Evolutionary conservation across 257 asterid genomes (phyloP).

Genomic region (Henckelia pumila): DNA sequence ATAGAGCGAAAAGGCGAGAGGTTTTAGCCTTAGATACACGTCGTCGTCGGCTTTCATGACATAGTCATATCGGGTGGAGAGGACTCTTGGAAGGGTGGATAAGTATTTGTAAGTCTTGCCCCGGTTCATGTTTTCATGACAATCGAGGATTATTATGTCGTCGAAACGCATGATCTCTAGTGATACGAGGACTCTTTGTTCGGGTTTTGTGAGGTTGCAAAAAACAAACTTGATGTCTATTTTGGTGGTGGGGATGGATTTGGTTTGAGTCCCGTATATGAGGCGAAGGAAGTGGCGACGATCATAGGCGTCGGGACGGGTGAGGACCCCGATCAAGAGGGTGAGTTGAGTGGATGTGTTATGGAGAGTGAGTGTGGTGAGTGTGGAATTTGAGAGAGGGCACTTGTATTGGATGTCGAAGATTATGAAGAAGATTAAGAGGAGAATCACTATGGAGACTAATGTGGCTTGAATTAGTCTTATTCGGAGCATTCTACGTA

Average conservation of each 20-base stretch:
- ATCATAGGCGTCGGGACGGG: slow-evolving; percentile 52
- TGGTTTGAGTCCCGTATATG: slow-evolving; percentile 57
- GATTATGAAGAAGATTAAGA: slow-evolving; percentile 41
- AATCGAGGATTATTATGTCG: slow-evolving; percentile 60
- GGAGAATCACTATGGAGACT: slow-evolving; percentile 28
- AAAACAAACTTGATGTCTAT: slow-evolving; percentile 55
- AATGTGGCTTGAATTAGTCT: slow-evolving; percentile 31
- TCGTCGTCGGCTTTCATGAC: slow-evolving; percentile 89
- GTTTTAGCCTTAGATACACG: slow-evolving; percentile 53
- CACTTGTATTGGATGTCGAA: slow-evolving; percentile 43
- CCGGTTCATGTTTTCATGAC: slow-evolving; percentile 65
- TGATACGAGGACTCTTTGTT: slow-evolving; percentile 42
- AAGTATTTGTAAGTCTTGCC: slow-evolving; percentile 71
- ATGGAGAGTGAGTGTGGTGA: slow-evolving; percentile 8
- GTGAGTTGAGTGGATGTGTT: slow-evolving; percentile 29
- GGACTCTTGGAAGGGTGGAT: slow-evolving; percentile 57
- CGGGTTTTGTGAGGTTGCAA: slow-evolving; percentile 60
- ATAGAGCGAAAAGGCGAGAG: slow-evolving; percentile 47
- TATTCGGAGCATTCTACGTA: slow-evolving; percentile 24
- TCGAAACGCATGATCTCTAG: slow-evolving; percentile 66
- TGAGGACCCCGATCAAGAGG: slow-evolving; percentile 63
- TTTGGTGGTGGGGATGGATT: slow-evolving; percentile 39
- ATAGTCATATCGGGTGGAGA: slow-evolving; percentile 47
- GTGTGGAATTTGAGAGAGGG: slow-evolving; percentile 23
- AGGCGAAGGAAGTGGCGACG: slow-evolving; percentile 80